phyloP scores from a whole-genome alignment of 2,329 filamentous ascomycete species.

The Neonectria magnoliae region DNA sequence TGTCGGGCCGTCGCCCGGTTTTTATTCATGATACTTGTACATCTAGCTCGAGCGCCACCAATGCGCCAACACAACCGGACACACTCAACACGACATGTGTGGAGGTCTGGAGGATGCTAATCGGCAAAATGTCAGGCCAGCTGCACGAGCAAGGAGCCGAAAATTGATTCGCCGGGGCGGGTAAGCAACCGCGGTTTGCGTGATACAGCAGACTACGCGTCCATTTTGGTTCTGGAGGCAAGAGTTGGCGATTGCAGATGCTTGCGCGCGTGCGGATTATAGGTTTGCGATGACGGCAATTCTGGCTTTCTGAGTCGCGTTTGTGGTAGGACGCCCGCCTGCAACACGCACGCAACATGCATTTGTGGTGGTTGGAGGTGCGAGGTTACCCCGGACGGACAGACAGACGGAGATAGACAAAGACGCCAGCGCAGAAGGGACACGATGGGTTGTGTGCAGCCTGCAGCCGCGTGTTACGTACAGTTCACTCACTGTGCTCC shows the following conservation, averaged over 20 bases:
- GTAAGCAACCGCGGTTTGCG: not conserved
- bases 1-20: constrained; percentile 29
- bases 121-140: constrained; percentile 14
- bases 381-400: not conserved
- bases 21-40: not conserved
- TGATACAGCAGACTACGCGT: not conserved
- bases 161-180: not conserved
- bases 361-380: not conserved
- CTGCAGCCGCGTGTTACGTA: not conserved
- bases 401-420: not conserved
- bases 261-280: not conserved
- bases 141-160: constrained; percentile 3
- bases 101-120: not conserved
- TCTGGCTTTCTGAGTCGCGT: not conserved
- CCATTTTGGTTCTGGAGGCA: not conserved
- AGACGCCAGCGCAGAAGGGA: not conserved
- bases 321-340: not conserved
- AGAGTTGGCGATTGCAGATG: not conserved
- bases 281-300: not conserved
- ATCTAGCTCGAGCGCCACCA: not conserved
- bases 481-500: not conserved
- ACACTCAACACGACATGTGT: not conserved
- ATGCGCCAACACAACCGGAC: not conserved
- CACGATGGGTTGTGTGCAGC: not conserved
- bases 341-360: not conserved